These are phyloP conservation scores for Rhododendron henanense DNA, from an alignment of 148 eudicot species.

Conservation along the genomic window DNA sequence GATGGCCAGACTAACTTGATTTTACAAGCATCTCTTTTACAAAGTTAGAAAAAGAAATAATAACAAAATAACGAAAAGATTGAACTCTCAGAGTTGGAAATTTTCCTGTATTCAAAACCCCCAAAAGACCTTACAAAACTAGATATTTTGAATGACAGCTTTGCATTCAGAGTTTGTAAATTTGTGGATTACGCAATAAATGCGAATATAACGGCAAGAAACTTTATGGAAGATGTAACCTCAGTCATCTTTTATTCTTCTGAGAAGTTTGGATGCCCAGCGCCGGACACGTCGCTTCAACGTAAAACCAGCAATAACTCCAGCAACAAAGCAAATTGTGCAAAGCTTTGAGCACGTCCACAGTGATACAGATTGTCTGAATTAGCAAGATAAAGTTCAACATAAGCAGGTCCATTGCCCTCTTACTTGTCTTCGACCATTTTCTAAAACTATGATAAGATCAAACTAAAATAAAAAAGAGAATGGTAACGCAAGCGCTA, in stretches of 20 bases:
- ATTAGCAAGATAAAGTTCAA: constrained; percentile 5
- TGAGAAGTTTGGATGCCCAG: constrained; percentile 53
- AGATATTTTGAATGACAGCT: not conserved
- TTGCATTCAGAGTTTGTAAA: not conserved
- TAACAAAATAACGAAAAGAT: not conserved
- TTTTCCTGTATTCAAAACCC: not conserved
- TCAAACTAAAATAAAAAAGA: not conserved
- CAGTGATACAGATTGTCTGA: constrained; percentile 59
- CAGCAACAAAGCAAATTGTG: constrained; percentile 68
- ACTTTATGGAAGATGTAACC: not conserved
- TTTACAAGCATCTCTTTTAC: not conserved
- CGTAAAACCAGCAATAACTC: constrained; percentile 74
- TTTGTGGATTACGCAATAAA: not conserved
- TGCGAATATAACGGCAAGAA: not conserved
- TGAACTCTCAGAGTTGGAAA: not conserved
- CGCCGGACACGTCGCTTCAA: constrained; percentile 70
- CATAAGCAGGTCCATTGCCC: not conserved
- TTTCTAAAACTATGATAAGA: not conserved
- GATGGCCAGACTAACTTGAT: not conserved
- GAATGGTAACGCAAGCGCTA: not conserved
- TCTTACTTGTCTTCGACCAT: not conserved
- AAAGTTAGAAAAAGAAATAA: not conserved
- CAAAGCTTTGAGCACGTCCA: constrained; percentile 88
- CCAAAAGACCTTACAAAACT: not conserved
- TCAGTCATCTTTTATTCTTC: constrained; percentile 17